phyloP scores from a whole-genome alignment of 1,284 basidiomycete genomes.

The Fomitopsis palustris region DNA sequence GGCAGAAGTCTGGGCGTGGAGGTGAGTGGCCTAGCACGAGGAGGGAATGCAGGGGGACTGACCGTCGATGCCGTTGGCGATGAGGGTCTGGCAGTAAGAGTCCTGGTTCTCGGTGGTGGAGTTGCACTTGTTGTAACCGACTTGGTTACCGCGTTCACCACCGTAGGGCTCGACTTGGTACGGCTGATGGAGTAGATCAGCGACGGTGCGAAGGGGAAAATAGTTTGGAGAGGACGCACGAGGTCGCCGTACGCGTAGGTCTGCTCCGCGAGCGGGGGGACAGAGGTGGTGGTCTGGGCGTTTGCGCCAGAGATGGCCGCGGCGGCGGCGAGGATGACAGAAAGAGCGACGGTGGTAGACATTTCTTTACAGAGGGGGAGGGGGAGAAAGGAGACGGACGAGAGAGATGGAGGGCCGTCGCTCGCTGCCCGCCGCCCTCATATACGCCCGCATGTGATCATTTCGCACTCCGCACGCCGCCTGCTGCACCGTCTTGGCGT shows the following conservation, averaged over 20 bases:
- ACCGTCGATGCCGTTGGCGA: constrained; percentile 54
- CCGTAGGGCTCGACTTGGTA: constrained; percentile 51
- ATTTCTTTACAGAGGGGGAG: constrained; percentile 24
- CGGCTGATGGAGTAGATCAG: constrained; percentile 36
- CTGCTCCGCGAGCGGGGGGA: constrained; percentile 49
- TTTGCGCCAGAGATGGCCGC: constrained; percentile 30
- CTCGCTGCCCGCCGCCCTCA: constrained; percentile 3
- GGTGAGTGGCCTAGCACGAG: neutral
- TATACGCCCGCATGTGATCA: constrained; percentile 10
- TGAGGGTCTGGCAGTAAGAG: constrained; percentile 63
- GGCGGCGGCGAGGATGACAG: constrained; percentile 35
- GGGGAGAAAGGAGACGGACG: constrained; percentile 1
- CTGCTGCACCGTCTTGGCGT: neutral
- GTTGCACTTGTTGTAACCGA: constrained; percentile 70
- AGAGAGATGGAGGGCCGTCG: constrained; percentile 11
- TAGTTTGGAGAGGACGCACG: constrained; percentile 31
- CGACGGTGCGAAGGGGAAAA: neutral
- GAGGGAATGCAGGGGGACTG: constrained; percentile 8
- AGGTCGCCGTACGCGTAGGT: constrained; percentile 45
- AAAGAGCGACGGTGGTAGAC: constrained; percentile 41
- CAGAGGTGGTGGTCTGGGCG: constrained; percentile 32
- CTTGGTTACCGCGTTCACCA: constrained; percentile 51
- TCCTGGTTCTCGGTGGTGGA: constrained; percentile 58
- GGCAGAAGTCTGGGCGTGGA: constrained; percentile 49
- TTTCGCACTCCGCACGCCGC: constrained; percentile 1